Percentiles rank a stretch among this genome's conserved stretches.
phyloP scores from a whole-genome alignment of 1,284 basidiomycete genomes.

The Cryptococcus wingfieldii region DNA sequence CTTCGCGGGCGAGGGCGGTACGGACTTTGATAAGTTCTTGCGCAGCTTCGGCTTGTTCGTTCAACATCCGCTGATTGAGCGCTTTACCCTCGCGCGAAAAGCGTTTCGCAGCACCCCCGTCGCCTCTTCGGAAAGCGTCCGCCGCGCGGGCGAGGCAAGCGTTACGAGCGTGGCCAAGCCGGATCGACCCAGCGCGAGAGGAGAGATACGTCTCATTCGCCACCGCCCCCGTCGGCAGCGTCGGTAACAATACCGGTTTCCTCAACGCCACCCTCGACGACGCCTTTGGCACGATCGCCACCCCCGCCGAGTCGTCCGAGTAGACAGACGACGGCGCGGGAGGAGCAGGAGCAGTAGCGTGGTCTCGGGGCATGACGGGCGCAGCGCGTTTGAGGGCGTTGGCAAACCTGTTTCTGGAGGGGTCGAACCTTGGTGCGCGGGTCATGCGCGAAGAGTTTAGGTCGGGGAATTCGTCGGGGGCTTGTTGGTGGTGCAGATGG shows the following conservation, averaged over 20 bases:
- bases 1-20: constrained; percentile 67
- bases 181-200: constrained; percentile 77
- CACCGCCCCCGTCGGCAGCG: constrained; percentile 73
- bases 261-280: constrained; percentile 79
- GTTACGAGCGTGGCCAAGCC: constrained; percentile 87
- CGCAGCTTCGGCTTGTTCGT: constrained; percentile 76
- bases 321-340: constrained; percentile 39
- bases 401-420: constrained; percentile 76
- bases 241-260: constrained; percentile 77
- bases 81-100: constrained; percentile 91
- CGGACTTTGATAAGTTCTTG: constrained; percentile 73
- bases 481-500: constrained; percentile 13
- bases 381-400: constrained; percentile 47
- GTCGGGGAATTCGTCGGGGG: constrained; percentile 80
- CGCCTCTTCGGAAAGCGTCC: constrained; percentile 88
- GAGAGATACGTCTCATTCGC: constrained; percentile 78
- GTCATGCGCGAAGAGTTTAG: constrained; percentile 46
- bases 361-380: constrained; percentile 15
- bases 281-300: constrained; percentile 59
- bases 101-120: constrained; percentile 88
- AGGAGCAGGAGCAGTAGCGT: constrained; percentile 5
- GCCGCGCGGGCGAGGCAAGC: constrained; percentile 92
- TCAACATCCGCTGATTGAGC: constrained; percentile 80
- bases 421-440: constrained; percentile 55
- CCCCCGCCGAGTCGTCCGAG: constrained; percentile 52